Base-by-base conservation (phyloP, 1,284 basidiomycete species). In the Puccinia triticina region DNA sequence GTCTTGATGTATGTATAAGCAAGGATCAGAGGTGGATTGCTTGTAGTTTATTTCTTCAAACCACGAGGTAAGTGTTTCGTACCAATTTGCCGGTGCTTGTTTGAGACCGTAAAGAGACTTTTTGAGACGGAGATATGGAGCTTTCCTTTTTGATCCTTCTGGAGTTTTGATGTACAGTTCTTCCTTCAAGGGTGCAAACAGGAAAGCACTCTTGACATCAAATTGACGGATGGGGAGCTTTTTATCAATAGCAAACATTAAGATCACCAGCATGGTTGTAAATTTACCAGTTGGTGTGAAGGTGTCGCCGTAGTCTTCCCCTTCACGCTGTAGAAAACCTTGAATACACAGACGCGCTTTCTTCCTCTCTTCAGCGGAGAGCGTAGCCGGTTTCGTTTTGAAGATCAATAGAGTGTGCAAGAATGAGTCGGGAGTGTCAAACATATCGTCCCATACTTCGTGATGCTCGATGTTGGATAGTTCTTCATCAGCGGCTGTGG, bases 291-390 rank as follows among this genome's bases (percentile, higher is more conserved):
- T 86, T 0, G 89, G 89, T 0, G 88, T 85, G 77, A 86, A 89
- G 0, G 88, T 89, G 43, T 89, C 85, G 26, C 87, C 86, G 83
- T 88, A 90, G 82, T 90, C 88, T 0, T 88, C 66, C 0, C 89
- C 88, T 2, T 85, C 84, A 0, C 85, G 82, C 84, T 90, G 90
- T 0, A 85, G 84, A 85, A 88, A 90, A 0, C 89, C 89, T 64
- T n/a, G n/a, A n/a, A n/a, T n/a, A n/a, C n/a, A n/a, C n/a, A n/a
- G n/a, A n/a, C n/a, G n/a, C n/a, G n/a, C 89, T 74, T 90, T 90
- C 82, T 85, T 23, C 84, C 82, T 21, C 83, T 57, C 2, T 88
- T 76, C 0, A 85, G 76, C 0, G 88, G 87, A 12, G 86, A 40
- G 2, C n/a, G 84, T 85, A 32, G 89, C 85, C 16, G 83, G 82